Percentiles rank a stretch among this genome's conserved stretches.
phyloP scores from a whole-genome alignment of 176 grass and related monocot genomes.

The Avena insularis region DNA sequence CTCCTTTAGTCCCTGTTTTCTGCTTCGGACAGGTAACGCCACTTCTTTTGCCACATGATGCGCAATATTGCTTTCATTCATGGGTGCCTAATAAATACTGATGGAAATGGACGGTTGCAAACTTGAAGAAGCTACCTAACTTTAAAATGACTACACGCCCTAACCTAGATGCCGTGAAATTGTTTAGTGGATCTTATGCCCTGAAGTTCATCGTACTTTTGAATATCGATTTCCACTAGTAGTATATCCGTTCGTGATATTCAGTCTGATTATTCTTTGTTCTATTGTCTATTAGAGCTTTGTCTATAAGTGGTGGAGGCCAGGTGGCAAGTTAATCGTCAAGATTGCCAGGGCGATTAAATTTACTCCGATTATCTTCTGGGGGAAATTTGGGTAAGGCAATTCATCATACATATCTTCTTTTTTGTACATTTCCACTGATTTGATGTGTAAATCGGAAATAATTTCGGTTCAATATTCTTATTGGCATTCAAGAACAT shows the following conservation, averaged over 20 bases:
- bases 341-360: slow-evolving; percentile 90
- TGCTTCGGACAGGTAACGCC: slow-evolving; percentile 78
- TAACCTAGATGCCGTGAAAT: slow-evolving; percentile 8
- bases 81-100: slow-evolving; percentile 2
- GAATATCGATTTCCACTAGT: not conserved
- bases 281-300: slow-evolving; percentile 52
- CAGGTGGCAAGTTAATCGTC: slow-evolving; percentile 79
- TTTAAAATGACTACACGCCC: not conserved
- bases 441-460: slow-evolving; percentile 13
- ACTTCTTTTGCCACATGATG: slow-evolving; percentile 1
- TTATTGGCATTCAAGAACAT: slow-evolving; percentile 19
- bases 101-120: not conserved
- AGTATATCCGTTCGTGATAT: not conserved
- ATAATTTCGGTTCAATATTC: not conserved
- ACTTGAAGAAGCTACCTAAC: slow-evolving; percentile 11
- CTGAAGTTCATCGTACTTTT: not conserved
- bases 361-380: slow-evolving; percentile 92
- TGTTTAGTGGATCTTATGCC: not conserved
- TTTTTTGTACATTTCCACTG: slow-evolving; percentile 9
- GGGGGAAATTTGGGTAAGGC: slow-evolving; percentile 79
- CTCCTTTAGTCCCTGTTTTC: slow-evolving; percentile 81
- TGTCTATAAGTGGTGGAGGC: slow-evolving; percentile 95
- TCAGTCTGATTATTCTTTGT: slow-evolving; percentile 12
- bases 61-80: not conserved
- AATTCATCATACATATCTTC: not conserved